Percentiles rank a stretch among this genome's conserved stretches.
Conservation (phyloP, 164 flowering plant species). For the Magnolia officinalis region DNA sequence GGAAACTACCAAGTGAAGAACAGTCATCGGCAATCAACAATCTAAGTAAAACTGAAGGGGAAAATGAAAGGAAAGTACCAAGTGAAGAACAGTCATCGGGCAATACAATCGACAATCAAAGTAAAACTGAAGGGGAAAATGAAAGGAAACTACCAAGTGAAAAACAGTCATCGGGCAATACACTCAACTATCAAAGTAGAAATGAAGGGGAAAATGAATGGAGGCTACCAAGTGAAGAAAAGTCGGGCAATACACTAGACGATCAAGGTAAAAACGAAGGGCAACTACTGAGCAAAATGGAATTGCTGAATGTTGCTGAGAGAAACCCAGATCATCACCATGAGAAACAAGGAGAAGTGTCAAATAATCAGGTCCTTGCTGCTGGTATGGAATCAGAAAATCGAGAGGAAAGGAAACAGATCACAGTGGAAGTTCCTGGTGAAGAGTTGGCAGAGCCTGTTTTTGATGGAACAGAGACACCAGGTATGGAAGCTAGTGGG, state of each 20-base stretch:
- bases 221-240: constrained; percentile 8
- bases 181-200: not conserved
- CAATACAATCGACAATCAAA: constrained; percentile 2
- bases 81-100: not conserved
- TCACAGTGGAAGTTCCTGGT: constrained; percentile 21
- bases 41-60: not conserved
- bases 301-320: constrained; percentile 17
- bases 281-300: constrained; percentile 22
- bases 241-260: constrained; percentile 7
- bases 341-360: constrained; percentile 13
- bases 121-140: not conserved
- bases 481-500: constrained; percentile 40
- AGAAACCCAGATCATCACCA: constrained; percentile 15
- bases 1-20: not conserved
- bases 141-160: not conserved
- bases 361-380: constrained; percentile 9
- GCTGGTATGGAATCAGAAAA: constrained; percentile 15
- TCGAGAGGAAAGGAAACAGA: constrained; percentile 19
- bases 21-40: constrained; percentile 1
- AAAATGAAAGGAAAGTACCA: not conserved
- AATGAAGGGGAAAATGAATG: not conserved
- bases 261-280: constrained; percentile 13
- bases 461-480: constrained; percentile 67
- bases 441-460: constrained; percentile 57
- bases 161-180: not conserved